Evolutionary conservation across 495 filamentous ascomycete genomes (phyloP), one percentile per base, ranked within the genome.

Genomic region (Alectoria sarmentosa): DNA sequence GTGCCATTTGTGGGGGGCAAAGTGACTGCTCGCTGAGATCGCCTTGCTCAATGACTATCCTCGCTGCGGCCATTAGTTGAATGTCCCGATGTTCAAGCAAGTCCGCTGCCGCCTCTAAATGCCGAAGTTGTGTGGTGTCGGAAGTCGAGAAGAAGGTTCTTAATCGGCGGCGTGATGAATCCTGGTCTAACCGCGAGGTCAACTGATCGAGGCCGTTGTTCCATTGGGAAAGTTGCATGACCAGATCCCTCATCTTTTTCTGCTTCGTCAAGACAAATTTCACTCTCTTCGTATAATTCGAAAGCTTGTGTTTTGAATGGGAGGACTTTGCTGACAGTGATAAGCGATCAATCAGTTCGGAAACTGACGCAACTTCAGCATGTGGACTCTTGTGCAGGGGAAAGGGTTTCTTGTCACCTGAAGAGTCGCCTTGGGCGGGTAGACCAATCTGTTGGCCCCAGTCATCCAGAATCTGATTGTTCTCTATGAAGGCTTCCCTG

Each of bases 151-250:
- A 66, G 52, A 58, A 46, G 13, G 63, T 56, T 42, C 63, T 60
- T 0, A 65, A 26, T 32, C 57, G 63, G 42, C 63, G 63, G 32
- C 63, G 63, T 6, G 63, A 36, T 21, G 63, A 65, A 21, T 65
- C 63, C 46, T 65, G 63, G 44, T 65, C 63, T 34, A 70, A 39
- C 37, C 60, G 38, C 49, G 69, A 62, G 28, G 65, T 65, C 60
- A 72, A 60, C 32, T 69, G 60, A 21, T 70, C 66, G 21, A 72
- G 66, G 52, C 69, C 69, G 54, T 70, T 64, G 58, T 72, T 72
- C 49, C 61, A 70, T 26, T 66, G 42, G 41, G 57, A 64, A 28
- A 72, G 58, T 37, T 70, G 44, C 54, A 66, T 68, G 39, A 72
- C 52, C 17, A 72, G 49, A 17, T 65, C 42, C 39, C 66, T 58